Evolutionary conservation across 352 stramenopile species (phyloP), one percentile per base, ranked within the genome.

Genomic region (Pythium inflatum): DNA sequence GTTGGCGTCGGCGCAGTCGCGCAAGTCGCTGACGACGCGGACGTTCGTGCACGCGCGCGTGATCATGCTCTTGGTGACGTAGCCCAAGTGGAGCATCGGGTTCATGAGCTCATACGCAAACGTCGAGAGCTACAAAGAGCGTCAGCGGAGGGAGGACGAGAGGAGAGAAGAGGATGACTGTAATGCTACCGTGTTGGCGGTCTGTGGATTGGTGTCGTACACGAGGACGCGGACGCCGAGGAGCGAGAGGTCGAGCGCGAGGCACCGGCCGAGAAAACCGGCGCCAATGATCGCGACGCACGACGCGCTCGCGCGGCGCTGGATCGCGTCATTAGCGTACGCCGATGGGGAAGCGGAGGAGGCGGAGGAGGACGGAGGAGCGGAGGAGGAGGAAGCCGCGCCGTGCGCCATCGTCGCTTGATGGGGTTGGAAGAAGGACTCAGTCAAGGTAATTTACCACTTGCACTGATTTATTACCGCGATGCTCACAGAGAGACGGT

Each of bases 21-120:
- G 57, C 13, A 93, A 45, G n/a, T 85, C 74, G 18, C 43, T 58
- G 31, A 85, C 83, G 12, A 86, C 59, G 24, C 70, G 74, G 60
- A 91, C 76, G 71, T 84, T 81, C 24, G 68, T 53, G 64, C 81
- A 88, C 0, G 81, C 83, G 27, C 82, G 75, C 13, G 80, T 89
- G 54, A 90, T 66, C 81, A 93, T 90, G 65, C 76, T 83, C 75
- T 91, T 88, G 69, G 83, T 89, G 28, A 91, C 83, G 77, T 91
- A 93, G 28, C 85, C 85, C 22, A 93, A 75, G 59, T 89, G 82
- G 61, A 89, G 70, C 70, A 93, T 72, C 59, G 85, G 85, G 43
- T 88, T 85, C 48, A 93, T 73, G 61, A 88, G 69, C 57, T 90
- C 83, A 49, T 86, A 89, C 51, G 79, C 79, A 54, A 81, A 88